Conservation (phyloP, 352 stramenopile species). For the Albugo laibachii region DNA sequence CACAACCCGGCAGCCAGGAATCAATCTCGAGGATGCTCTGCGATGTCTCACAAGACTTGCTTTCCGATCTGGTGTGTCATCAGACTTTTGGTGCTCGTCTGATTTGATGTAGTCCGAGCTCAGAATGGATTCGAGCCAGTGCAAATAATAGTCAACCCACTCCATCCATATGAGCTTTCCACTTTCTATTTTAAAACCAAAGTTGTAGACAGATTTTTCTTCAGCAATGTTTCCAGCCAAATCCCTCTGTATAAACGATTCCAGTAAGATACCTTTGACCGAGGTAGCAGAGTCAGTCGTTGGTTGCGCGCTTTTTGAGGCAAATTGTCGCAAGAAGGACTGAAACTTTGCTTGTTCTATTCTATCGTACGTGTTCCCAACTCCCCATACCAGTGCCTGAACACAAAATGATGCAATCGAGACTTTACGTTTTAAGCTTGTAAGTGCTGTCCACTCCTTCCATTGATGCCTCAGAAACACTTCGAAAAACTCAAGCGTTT, state of each 20-base stretch:
- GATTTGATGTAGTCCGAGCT: constrained; percentile 1
- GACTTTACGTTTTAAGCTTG: constrained; percentile 34
- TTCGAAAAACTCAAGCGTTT: constrained; percentile 21
- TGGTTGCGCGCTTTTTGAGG: constrained; percentile 10
- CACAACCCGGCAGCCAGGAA: too few species aligned
- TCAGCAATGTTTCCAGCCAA: neutral
- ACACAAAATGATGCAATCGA: constrained; percentile 43
- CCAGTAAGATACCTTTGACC: neutral
- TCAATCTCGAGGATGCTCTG: neutral
- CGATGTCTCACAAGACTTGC: neutral
- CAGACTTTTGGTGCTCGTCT: neutral
- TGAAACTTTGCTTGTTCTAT: constrained; percentile 41
- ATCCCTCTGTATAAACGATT: neutral
- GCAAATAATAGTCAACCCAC: constrained; percentile 42
- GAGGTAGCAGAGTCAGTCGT: constrained; percentile 3
- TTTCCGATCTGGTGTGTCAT: neutral
- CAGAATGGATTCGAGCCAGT: constrained; percentile 17
- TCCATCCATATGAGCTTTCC: constrained; percentile 41
- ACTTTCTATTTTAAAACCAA: constrained; percentile 40
- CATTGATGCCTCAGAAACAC: constrained; percentile 28
- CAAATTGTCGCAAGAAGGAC: constrained; percentile 30
- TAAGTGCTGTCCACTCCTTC: constrained; percentile 20
- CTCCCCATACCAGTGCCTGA: constrained; percentile 48
- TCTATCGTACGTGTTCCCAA: constrained; percentile 23
- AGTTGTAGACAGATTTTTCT: constrained; percentile 40